Conservation (phyloP, 116 monocot species). For the Cymodocea nodosa region DNA sequence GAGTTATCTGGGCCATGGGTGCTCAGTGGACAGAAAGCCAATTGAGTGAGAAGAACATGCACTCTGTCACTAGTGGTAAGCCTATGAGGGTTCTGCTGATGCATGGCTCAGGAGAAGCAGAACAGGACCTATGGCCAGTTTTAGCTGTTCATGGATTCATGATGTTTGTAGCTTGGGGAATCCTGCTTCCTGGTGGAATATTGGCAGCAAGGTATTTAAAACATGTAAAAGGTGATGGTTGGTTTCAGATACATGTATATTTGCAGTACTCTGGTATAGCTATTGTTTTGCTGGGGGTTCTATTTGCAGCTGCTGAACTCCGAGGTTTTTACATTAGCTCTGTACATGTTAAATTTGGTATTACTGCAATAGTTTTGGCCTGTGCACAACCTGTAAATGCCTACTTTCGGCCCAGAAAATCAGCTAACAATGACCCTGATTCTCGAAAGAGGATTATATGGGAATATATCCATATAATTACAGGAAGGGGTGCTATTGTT, state of each 20-base stretch:
- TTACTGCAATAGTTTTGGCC: constrained; percentile 56
- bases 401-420: constrained; percentile 56
- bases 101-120: constrained; percentile 77
- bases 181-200: constrained; percentile 86
- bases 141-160: constrained; percentile 97
- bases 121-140: constrained; percentile 88
- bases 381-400: constrained; percentile 77
- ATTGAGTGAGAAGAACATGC: constrained; percentile 84
- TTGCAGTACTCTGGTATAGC: constrained; percentile 82
- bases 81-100: constrained; percentile 62
- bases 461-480: constrained; percentile 76
- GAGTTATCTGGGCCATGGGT: constrained; percentile 92
- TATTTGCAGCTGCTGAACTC: constrained; percentile 92
- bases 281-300: constrained; percentile 73
- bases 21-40: constrained; percentile 58
- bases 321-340: constrained; percentile 74
- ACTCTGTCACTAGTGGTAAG: constrained; percentile 63
- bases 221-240: constrained; percentile 87
- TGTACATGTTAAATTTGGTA: constrained; percentile 78
- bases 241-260: constrained; percentile 82
- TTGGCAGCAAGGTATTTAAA: constrained; percentile 87
- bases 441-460: constrained; percentile 50
- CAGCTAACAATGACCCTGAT: constrained; percentile 36
- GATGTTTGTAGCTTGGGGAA: constrained; percentile 98
- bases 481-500: constrained; percentile 47